phyloP scores from a whole-genome alignment of 345 rosid genomes.

The Ceriops zippeliana region DNA sequence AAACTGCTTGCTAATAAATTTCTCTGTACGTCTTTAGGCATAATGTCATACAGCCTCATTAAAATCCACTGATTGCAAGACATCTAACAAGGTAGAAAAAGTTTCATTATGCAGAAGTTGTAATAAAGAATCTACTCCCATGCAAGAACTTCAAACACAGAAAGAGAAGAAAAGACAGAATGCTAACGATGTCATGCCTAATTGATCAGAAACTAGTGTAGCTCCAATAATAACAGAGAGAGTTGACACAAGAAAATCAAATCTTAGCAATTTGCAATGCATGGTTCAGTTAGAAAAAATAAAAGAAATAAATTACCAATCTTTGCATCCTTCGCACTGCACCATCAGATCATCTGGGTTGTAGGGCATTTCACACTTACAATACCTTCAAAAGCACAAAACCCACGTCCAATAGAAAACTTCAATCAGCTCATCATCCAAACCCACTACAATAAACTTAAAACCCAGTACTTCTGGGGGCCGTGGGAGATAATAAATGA shows the following conservation, averaged over 20 bases:
- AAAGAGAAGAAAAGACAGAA: not conserved
- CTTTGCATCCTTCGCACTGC: slow-evolving; percentile 86
- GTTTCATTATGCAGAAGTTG: not conserved
- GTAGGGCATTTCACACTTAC: slow-evolving; percentile 89
- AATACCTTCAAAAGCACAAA: slow-evolving; percentile 53
- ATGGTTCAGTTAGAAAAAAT: not conserved
- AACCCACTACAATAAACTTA: not conserved
- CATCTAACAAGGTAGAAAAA: not conserved
- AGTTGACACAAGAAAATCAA: slow-evolving; percentile 4
- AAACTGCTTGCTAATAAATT: no score
- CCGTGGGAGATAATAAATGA: not conserved
- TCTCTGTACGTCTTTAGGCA: no score
- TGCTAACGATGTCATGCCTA: not conserved
- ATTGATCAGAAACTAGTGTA: not conserved
- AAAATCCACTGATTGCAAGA: not conserved
- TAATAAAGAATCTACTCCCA: not conserved
- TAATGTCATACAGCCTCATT: no score
- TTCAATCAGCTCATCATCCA: not conserved
- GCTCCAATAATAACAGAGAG: slow-evolving; percentile 14
- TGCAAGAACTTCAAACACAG: not conserved
- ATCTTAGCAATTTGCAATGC: not conserved
- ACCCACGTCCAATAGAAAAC: slow-evolving; percentile 4
- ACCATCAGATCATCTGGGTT: slow-evolving; percentile 89
- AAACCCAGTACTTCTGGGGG: slow-evolving; percentile 2
- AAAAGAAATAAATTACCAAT: slow-evolving; percentile 47